Base-by-base conservation (phyloP, 257 asterid species). In the Echites panduratus region DNA sequence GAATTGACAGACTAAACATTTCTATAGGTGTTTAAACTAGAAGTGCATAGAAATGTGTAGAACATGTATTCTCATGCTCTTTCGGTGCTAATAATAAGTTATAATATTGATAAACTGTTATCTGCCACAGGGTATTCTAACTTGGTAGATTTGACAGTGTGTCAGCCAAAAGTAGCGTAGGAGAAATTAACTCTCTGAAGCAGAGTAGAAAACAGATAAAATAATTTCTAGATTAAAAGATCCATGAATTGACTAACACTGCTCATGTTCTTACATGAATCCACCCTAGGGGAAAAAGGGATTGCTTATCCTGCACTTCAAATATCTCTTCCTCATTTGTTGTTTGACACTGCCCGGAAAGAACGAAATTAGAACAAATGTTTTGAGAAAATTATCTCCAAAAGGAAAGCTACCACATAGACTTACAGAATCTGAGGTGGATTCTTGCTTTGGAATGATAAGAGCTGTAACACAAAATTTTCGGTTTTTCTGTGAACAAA, bases 261-360 rank as follows among this genome's bases (percentile, higher is more conserved):
- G 27, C n/a, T 47, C 35, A 57, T 48, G 79, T 65, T 13, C 95
- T 85, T 87, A 89, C 98, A 87, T 94, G 98, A 82, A 94, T 94
- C 97, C 98, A 94, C 72, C 97, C 97, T 67, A 94, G 83, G 56
- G 97, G 96, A 77, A 94, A 94, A 75, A 94, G 92, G 70, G 82
- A 70, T 78, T 72, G 94, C 86, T 89, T 91, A 88, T 91, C 98
- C 86, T 94, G 98, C 83, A 89, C 98, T 80, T 94, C 97, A 82
- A 88, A 91, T 79, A 94, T 91, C 84, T 94, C 98, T 79, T 94
- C 98, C 87, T 91, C 98, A 49, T 94, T 91, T 63, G 95, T 94
- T 32, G 98, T 79, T 79, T 91, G 96, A 84, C 98, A 94, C 98
- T 94, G 91, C 43, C 79, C 44, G 73, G 71, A 73, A 69, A 81